Conservation (phyloP, 177 flowering plant species). For the Telopea speciosissima region DNA sequence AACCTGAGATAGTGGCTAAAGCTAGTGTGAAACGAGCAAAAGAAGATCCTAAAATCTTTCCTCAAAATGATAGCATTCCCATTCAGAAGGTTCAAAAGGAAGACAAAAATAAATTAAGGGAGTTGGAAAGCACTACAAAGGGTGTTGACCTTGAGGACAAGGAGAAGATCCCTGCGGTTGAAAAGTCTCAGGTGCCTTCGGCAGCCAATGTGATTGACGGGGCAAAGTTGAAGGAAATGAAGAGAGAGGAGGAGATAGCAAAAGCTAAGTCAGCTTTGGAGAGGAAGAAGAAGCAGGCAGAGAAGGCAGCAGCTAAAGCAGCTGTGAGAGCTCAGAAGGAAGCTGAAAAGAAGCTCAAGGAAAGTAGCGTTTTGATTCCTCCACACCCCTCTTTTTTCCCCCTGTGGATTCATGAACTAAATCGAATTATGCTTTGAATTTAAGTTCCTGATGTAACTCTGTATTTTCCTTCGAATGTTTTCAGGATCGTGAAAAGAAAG, state of each 20-base stretch:
- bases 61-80: slow-evolving; percentile 23
- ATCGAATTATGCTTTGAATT: background rate
- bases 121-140: slow-evolving; percentile 21
- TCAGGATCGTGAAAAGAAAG: slow-evolving; percentile 87
- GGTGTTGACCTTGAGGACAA: slow-evolving; percentile 26
- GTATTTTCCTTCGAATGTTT: slow-evolving; percentile 3
- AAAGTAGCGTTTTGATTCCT: slow-evolving; percentile 14
- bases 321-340: slow-evolving; percentile 78
- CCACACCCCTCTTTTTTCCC: background rate
- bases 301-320: slow-evolving; percentile 85
- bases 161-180: slow-evolving; percentile 18
- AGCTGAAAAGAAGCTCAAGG: slow-evolving; percentile 80
- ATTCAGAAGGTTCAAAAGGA: slow-evolving; percentile 43
- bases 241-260: slow-evolving; percentile 81
- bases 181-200: slow-evolving; percentile 28
- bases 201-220: slow-evolving; percentile 35
- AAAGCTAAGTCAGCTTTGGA: slow-evolving; percentile 75
- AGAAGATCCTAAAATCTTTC: slow-evolving; percentile 42
- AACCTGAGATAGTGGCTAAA: slow-evolving; percentile 36
- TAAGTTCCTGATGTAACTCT: slow-evolving; percentile 5
- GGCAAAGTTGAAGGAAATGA: slow-evolving; percentile 69
- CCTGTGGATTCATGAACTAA: background rate
- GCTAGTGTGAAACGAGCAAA: slow-evolving; percentile 31
- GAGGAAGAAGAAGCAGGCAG: slow-evolving; percentile 86
- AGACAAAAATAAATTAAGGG: slow-evolving; percentile 23